phyloP scores from a whole-genome alignment of 2,329 filamentous ascomycete genomes.

The Didymella segeticola region DNA sequence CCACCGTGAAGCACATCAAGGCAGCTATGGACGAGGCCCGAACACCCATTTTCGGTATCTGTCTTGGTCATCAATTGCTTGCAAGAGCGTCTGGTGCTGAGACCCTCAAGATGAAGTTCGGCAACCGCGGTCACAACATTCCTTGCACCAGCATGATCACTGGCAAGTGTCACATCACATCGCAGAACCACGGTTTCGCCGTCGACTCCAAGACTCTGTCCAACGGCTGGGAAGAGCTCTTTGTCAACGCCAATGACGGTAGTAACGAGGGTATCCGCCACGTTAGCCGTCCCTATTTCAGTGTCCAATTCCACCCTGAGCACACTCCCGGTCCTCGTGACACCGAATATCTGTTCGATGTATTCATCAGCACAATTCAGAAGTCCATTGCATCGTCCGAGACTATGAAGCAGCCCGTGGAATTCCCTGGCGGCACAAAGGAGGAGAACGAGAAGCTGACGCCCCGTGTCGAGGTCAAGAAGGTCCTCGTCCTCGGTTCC shows the following conservation, averaged over 20 bases:
- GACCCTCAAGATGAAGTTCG: slow-evolving; percentile 98
- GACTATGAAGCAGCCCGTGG: slow-evolving; percentile 74
- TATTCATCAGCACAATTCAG: slow-evolving; percentile 87
- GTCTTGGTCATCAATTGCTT: slow-evolving; percentile 91
- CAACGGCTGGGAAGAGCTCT: slow-evolving; percentile 87
- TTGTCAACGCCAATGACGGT: slow-evolving; percentile 97
- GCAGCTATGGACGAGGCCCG: slow-evolving; percentile 77
- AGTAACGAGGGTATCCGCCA: slow-evolving; percentile 99
- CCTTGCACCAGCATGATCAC: slow-evolving; percentile 95
- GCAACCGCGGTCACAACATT: slow-evolving; percentile 98
- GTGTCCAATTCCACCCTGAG: slow-evolving; percentile 99
- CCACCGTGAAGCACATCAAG: slow-evolving; percentile 80
- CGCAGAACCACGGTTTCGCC: slow-evolving; percentile 96
- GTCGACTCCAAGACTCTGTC: slow-evolving; percentile 82
- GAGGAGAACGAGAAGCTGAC: slow-evolving; percentile 79
- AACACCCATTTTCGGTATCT: slow-evolving; percentile 94
- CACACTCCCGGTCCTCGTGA: slow-evolving; percentile 94
- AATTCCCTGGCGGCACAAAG: slow-evolving; percentile 83
- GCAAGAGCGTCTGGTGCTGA: slow-evolving; percentile 84
- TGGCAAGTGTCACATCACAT: slow-evolving; percentile 97
- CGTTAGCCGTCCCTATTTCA: slow-evolving; percentile 86
- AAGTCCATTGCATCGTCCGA: slow-evolving; percentile 71
- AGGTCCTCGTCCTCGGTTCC: slow-evolving; percentile 91
- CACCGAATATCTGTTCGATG: slow-evolving; percentile 95
- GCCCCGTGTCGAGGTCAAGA: slow-evolving; percentile 85